Evolutionary conservation across 805 yeast genomes (phyloP), one percentile per base, ranked within the genome.

Genomic region (Ogataea pilisensis): DNA sequence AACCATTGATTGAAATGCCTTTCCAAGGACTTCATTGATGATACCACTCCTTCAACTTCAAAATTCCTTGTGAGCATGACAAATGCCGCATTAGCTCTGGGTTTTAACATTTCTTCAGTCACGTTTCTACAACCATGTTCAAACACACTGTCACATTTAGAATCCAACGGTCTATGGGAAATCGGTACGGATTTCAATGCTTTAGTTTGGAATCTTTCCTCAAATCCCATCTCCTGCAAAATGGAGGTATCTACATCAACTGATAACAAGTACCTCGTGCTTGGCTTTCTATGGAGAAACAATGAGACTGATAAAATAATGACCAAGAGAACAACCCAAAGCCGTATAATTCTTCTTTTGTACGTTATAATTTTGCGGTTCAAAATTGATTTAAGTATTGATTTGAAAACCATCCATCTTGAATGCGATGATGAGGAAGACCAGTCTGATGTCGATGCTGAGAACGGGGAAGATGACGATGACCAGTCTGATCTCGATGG

Each of bases 1-100:
- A 73, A 93, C 95, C 96, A 88, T 53, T 90, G 90, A 60, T 91
- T 91, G 66, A 90, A 91, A 58, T 84, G 95, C 20, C 86, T 70
- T 59, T 91, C 98, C 41, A 93, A 56, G 3, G 90, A 79, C 24
- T 68, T 63, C 73, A 91, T 79, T 2, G 93, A 80, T 41, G 73
- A 69, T 2, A 85, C 54, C 2, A 88, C 95, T n/a, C 85, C 95
- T 3, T 77, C 73, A 2, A 88, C 44, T 55, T 91, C 98, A 3
- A 76, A 66, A 57, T 91, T 89, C 45, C 96, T 68, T 0, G 95
- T 88, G 37, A 91, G 65, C 58, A 90, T 82, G 19, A 90, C 87
- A 49, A 91, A 73, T 1, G 91, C 84, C 0, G 97, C 98, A 54
- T 83, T 87, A 22, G 85, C 89, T 27, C 85, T 66, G 4, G 64